Base-by-base conservation (phyloP, 768 basidiomycete genomes). In the Podaxis mareebaensis region DNA sequence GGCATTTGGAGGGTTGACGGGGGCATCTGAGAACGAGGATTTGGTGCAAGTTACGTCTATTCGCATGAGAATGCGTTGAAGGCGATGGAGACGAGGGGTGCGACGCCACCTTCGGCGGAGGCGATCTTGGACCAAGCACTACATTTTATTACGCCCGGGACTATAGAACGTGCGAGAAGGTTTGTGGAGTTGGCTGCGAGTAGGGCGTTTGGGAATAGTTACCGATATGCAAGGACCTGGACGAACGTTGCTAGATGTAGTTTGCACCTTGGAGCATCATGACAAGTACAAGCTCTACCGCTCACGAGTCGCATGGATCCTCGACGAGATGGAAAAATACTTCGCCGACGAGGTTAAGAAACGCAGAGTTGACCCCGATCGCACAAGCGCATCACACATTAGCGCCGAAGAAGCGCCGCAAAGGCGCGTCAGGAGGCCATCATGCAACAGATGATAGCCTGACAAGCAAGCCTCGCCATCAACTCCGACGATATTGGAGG, bases 401-500 rank as follows among this genome's bases (percentile, higher is more conserved):
- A 84, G 89, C 64, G 75, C 84, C 2, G 89, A 86, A 63, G 88
- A 89, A 62, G 81, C 30, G 93, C 95, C 4, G 94, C 93, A 7
- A 93, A 95, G 73, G 91, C 87, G 12, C 81, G 96, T n/a, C 91
- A 97, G 73, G 92, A 91, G 64, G 90, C 92, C 0, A 93, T 99
- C 70, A 92, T 99, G 94, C 86, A 88, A 70, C 90, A 96, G 76
- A 98, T 99, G 86, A 94, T 92, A 70, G 89, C 89, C 26, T 92
- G 95, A 69, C 96, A 98, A 70, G 89, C 88, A 33, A 91, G 88
- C 67, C 93, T 96, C 72, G 87, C 92, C 2, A 82, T 85, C 71
- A 91, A 89, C 67, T 89, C 91, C 63, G 88, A 88, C 54, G 90
- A 92, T 57, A 81, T 79, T 2, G 83, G 85, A 24, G 91, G 90